These are phyloP conservation scores for Euptelea pleiosperma DNA, from an alignment of 164 flowering plant species.

Conservation along the genomic window DNA sequence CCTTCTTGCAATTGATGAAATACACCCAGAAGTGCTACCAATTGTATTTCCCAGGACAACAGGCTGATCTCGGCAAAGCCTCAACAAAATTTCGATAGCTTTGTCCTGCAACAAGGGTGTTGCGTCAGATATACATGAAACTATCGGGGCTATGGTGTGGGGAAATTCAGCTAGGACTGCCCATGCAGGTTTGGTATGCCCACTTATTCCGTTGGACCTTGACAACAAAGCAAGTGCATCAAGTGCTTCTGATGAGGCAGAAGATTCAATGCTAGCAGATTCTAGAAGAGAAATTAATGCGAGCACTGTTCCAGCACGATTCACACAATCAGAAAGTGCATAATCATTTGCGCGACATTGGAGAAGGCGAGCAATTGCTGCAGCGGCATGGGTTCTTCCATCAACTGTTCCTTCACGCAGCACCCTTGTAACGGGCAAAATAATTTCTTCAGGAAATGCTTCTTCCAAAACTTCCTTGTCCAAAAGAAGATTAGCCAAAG, in stretches of 20 bases:
- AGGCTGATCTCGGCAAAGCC: conserved; percentile 71
- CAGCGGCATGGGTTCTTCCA: conserved; percentile 90
- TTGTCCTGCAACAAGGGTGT: conserved; percentile 78
- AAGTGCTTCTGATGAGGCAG: conserved; percentile 77
- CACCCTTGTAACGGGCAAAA: conserved; percentile 81
- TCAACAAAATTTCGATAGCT: conserved; percentile 78
- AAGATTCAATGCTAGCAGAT: conserved; percentile 45
- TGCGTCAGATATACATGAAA: conserved; percentile 65
- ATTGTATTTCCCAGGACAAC: conserved; percentile 59
- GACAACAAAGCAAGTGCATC: conserved; percentile 85
- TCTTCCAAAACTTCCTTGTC: conserved; percentile 67
- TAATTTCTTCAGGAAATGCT: conserved; percentile 69
- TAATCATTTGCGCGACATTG: conserved; percentile 48
- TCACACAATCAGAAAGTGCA: conserved; percentile 64
- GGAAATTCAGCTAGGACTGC: conserved; percentile 79
- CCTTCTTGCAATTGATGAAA: conserved; percentile 65
- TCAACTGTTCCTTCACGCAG: conserved; percentile 69
- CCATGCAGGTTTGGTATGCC: conserved; percentile 77
- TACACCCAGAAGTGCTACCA: conserved; percentile 56
- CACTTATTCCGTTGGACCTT: conserved; percentile 56
- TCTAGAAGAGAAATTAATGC: conserved; percentile 82
- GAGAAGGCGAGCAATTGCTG: conserved; percentile 87
- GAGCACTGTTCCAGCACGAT: conserved; percentile 85
- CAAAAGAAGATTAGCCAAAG: conserved; percentile 84
- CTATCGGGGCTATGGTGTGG: conserved; percentile 63